Evolutionary conservation across 495 filamentous ascomycete genomes (phyloP), one percentile per base, ranked within the genome.

Genomic region (Penicillium pancosmium): DNA sequence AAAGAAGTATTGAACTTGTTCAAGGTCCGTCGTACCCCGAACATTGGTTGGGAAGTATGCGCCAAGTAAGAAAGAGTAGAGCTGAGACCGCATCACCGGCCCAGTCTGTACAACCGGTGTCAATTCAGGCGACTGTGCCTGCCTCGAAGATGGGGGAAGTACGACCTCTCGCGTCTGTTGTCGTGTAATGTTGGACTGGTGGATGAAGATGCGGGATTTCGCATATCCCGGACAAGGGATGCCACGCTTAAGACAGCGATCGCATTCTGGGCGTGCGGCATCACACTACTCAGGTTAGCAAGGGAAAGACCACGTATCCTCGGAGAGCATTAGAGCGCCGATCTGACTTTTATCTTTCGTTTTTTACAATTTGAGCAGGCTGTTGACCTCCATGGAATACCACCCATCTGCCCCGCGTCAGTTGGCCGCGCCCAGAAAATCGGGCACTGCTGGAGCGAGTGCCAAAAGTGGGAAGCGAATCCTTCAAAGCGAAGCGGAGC

Each of bases 351-450:
- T 10, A 48, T 48, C 23, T 48, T 48, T 19, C 46, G 46, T 15
- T 48, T 48, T 48, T 48, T 48, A 27, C 46, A 48, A n/a, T 48
- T 48, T 15, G 21, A 19, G 21, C 46, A 48, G 46, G 46, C 46
- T 19, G 46, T 48, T 27, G 46, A 48, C 21, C 23, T 48, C 46
- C 46, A 48, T 19, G 46, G 46, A 48, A 48, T 48, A 5, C 46
- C 46, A 27, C 46, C 46, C 46, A 48, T 48, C 15, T 27, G 46
- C 46, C 46, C 19, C 23, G 46, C 19, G 19, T 48, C n/a, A 19
- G 8, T 27, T 23, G 8, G 41, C 9, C 8, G 41, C 4, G 41
- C 5, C 15, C n/a, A 9, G n/a, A 44, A 44, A 9, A 0, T 9
- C 12, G 41, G 41, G 41, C 9, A 12, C 15, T 38, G 36, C 36